Evolutionary conservation across 257 asterid species (phyloP).

Genomic region (Ophiorrhiza pumila): DNA sequence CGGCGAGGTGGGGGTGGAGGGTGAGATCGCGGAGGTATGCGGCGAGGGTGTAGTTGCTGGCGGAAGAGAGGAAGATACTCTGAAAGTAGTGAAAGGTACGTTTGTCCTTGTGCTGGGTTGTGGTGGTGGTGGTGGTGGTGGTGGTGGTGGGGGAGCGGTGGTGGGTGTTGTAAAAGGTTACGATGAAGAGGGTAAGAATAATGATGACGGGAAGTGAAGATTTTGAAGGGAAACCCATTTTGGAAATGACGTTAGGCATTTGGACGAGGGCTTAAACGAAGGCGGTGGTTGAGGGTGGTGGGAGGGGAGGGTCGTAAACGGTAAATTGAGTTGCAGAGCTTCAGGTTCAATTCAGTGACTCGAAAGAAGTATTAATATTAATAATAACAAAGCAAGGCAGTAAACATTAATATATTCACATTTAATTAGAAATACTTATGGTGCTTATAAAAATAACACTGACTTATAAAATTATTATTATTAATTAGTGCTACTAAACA

Average conservation of each 20-base stretch:
- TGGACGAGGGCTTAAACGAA: background rate
- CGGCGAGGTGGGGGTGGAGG: constrained; percentile 91
- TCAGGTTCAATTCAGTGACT: background rate
- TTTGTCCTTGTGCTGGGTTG: background rate
- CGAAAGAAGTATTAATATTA: too few species aligned
- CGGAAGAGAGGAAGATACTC: constrained; percentile 51
- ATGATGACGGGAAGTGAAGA: constrained; percentile 44
- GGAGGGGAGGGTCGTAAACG: background rate
- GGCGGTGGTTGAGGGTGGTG: constrained; percentile 9
- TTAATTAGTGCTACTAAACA: too few species aligned
- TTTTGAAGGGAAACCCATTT: constrained; percentile 33
- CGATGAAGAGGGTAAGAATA: constrained; percentile 31
- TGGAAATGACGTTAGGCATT: constrained; percentile 11
- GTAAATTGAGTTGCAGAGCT: background rate
- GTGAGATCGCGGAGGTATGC: constrained; percentile 84
- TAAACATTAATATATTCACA: too few species aligned
- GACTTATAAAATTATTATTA: too few species aligned
- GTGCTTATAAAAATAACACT: too few species aligned
- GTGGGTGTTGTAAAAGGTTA: constrained; percentile 36
- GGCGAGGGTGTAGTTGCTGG: constrained; percentile 71
- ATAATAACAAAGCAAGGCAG: too few species aligned
- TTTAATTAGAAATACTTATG: too few species aligned
- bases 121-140: constrained; percentile 19
- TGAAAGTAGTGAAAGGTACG: constrained; percentile 31
- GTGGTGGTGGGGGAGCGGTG: constrained; percentile 38